A percentile compares a stretch with the other conserved stretches of the same genome.
These are phyloP conservation scores for Neoboletus subvelutipes DNA, from an alignment of 768 basidiomycete genomes.

Conservation along the genomic window DNA sequence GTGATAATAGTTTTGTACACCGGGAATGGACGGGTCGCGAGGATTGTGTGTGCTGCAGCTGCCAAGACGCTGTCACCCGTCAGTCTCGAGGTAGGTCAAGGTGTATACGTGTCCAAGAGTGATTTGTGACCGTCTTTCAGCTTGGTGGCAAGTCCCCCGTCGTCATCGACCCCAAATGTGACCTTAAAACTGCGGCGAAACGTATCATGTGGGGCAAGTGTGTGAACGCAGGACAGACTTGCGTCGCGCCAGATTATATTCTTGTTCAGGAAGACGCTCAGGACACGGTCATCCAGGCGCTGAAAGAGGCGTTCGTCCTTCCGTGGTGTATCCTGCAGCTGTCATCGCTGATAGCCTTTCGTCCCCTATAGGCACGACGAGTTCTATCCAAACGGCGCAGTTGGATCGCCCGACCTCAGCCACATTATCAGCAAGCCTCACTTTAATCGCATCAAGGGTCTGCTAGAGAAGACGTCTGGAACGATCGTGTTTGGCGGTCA, in stretches of 20 bases:
- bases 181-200: slow-evolving; percentile 62
- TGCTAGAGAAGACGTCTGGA: slow-evolving; percentile 69
- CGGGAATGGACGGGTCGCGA: slow-evolving; percentile 58
- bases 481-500: slow-evolving; percentile 63
- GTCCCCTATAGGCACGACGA: slow-evolving; percentile 20
- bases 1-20: slow-evolving; percentile 49
- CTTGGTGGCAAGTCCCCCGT: slow-evolving; percentile 77
- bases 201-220: slow-evolving; percentile 84
- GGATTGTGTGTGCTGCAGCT: slow-evolving; percentile 69
- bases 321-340: neutral
- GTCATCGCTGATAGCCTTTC: neutral
- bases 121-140: slow-evolving; percentile 28
- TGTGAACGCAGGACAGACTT: slow-evolving; percentile 76
- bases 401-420: slow-evolving; percentile 42
- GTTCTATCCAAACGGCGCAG: slow-evolving; percentile 45
- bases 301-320: slow-evolving; percentile 42
- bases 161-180: slow-evolving; percentile 66
- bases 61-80: slow-evolving; percentile 75
- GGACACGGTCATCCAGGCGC: slow-evolving; percentile 39
- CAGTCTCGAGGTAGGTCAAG: slow-evolving; percentile 46
- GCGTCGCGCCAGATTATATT: slow-evolving; percentile 60
- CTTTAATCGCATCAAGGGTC: slow-evolving; percentile 54
- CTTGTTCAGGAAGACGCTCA: slow-evolving; percentile 45
- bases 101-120: neutral
- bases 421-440: slow-evolving; percentile 56